Percentiles rank a stretch among this genome's conserved stretches.
These are phyloP conservation scores for Colletotrichum filicis DNA, from an alignment of 2,329 filamentous ascomycete species.

Conservation along the genomic window DNA sequence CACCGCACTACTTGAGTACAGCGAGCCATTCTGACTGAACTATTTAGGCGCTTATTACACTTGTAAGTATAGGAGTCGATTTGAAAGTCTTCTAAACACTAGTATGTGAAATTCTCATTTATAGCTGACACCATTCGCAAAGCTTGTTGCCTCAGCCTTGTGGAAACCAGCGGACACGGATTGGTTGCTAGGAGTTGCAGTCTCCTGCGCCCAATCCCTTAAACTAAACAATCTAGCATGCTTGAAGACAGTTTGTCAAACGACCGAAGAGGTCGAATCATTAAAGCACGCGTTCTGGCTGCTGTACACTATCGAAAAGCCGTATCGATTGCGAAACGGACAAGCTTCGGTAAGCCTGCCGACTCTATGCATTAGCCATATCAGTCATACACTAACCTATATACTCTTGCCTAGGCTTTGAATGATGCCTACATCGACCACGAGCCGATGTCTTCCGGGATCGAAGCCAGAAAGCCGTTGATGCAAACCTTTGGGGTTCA, in stretches of 20 bases:
- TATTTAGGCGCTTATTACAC: background rate
- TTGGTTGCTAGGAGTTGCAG: background rate
- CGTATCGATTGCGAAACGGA: background rate
- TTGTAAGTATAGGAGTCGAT: background rate
- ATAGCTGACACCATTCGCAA: background rate
- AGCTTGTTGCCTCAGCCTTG: background rate
- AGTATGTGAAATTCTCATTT: too few species aligned
- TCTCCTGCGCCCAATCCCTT: background rate
- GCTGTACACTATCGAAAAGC: background rate
- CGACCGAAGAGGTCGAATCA: background rate
- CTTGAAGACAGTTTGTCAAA: background rate
- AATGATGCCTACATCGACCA: background rate
- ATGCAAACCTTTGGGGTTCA: background rate
- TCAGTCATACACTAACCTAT: background rate
- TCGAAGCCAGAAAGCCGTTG: background rate
- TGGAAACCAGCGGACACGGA: background rate
- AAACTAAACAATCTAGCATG: background rate
- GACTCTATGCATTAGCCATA: background rate
- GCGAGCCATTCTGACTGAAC: background rate
- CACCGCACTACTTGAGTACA: too few species aligned
- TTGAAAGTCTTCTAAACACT: too few species aligned
- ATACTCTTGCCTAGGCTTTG: background rate
- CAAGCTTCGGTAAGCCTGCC: background rate
- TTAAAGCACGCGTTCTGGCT: background rate
- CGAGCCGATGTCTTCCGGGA: background rate